phyloP scores from a whole-genome alignment of 1,139 yeast genomes.

The Sporopachydermia cereana region DNA sequence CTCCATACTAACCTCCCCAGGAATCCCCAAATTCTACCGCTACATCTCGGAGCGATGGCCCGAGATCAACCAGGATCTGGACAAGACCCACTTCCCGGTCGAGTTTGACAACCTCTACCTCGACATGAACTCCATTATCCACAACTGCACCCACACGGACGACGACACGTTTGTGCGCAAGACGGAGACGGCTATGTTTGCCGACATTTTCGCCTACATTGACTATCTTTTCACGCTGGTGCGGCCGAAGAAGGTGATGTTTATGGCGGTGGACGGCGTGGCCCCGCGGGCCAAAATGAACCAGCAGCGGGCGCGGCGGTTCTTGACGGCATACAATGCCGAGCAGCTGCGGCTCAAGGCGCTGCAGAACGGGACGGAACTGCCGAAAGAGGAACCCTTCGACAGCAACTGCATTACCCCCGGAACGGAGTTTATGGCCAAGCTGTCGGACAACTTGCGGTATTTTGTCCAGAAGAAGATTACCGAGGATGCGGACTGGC shows the following conservation, averaged over 20 bases:
- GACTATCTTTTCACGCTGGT: slow-evolving; percentile 87
- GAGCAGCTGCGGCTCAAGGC: slow-evolving; percentile 59
- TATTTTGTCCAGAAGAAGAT: slow-evolving; percentile 88
- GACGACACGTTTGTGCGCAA: slow-evolving; percentile 45
- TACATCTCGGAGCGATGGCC: slow-evolving; percentile 99
- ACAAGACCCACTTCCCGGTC: slow-evolving; percentile 80
- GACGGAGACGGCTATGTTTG: slow-evolving; percentile 86
- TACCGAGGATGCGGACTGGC: slow-evolving; percentile 86
- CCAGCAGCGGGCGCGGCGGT: slow-evolving; percentile 93
- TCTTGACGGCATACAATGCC: slow-evolving; percentile 91
- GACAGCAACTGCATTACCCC: slow-evolving; percentile 98
- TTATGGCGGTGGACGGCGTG: slow-evolving; percentile 98
- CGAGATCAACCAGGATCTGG: slow-evolving; percentile 76
- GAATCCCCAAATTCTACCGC: slow-evolving; percentile 93
- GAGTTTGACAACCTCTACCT: slow-evolving; percentile 81
- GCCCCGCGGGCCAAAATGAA: slow-evolving; percentile 99
- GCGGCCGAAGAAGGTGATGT: slow-evolving; percentile 76
- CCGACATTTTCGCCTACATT: slow-evolving; percentile 86
- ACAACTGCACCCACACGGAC: slow-evolving; percentile 71
- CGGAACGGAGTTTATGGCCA: slow-evolving; percentile 96
- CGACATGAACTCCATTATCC: slow-evolving; percentile 96
- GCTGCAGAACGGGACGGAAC: slow-evolving; percentile 43
- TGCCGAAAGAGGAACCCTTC: slow-evolving; percentile 46
- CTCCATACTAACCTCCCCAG: slow-evolving; percentile 23
- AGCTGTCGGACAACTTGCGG: slow-evolving; percentile 66